Base-by-base conservation (phyloP, 2,329 filamentous ascomycete genomes). In the Peltaster fructicola region DNA sequence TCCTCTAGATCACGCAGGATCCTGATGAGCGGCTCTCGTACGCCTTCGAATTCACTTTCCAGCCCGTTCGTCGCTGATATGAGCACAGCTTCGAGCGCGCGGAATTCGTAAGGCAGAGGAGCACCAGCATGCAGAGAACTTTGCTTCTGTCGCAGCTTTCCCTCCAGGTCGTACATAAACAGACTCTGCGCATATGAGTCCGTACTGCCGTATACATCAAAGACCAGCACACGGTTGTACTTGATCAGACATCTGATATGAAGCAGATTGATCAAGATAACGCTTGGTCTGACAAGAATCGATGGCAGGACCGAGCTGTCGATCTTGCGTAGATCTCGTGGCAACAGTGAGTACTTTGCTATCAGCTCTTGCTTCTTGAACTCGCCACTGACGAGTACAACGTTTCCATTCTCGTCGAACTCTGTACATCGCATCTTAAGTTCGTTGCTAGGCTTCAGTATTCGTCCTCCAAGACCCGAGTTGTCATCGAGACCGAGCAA, bases 291-390 rank as follows among this genome's bases (percentile, higher is more conserved):
- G 35, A 98, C 73, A 36, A 95, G 73, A 29, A 98, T 95, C 45
- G 93, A 84, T 6, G 88, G 88, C 12, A 98, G 68, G 32, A 90
- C 79, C 30, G 81, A 92, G 8, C 84, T 93, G 50, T 98, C 88
- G 44, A 98, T 93, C 55, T 98, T 98, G 41, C 88, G 78, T 29
- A 98, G 61, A 58, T 98, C 88, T 33, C 88, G 84, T 28, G 88
- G 85, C 23, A 93, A 65, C 14, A 95, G 65, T 20, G 84, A 84
- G 48, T 92, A 93, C 17, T 88, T 93, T 26, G 84, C 82, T 50
- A 93, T 95, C 22, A 98, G 61, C 56, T 98, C 88, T 43, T 73
- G 88, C 63, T 98, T 98, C 56, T 88, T 90, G 53, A 93, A 95
- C 51, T 95, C 88, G 30, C 82, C 81, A 46, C 90, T 90, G 11